Evolutionary conservation across 306 rosid species (phyloP), one percentile per base, ranked within the genome.

Genomic region (Cucurbita pepo): DNA sequence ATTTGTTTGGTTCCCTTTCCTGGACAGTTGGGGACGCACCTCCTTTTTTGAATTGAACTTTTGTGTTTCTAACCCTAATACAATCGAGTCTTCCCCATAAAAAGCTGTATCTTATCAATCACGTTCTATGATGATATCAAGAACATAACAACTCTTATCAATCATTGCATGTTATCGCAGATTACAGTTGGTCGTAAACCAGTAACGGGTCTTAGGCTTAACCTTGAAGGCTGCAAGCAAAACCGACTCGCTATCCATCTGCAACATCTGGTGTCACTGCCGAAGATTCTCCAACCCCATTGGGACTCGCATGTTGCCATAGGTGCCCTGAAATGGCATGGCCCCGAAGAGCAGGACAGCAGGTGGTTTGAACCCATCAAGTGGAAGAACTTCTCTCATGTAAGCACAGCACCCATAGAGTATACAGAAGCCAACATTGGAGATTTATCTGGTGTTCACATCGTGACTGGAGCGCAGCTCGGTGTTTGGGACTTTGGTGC

Each of bases 291-390:
- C 73, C 96, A 89, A 76, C 97, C 98, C 37, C 97, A 94, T 47
- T 94, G 98, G 97, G 98, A 89, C 56, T 71, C 88, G 4, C 97
- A 94, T 76, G 76, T 95, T 82, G 96, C 97, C 71, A 91, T 95
- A 16, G 99, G 99, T 54, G 99, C 99, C 25, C 99, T 96, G 38
- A 88, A 78, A 81, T 95, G 99, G 99, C 97, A 89, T 55, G 99
- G 99, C 66, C 99, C 97, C 0, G 99, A 95, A 82, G 99, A 95
- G 87, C 99, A 95, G 85, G 99, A 95, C 74, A 95, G 99, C 81
- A 96, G 97, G 59, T 95, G 99, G 99, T 95, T 95, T 18, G 99
- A 95, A 67, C 93, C 97, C 12, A 95, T 95, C 81, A 95, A 95
- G 78, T 95, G 99, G 99, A 95, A 95, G 86, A 95, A 89, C 83